A percentile compares a stretch with the other conserved stretches of the same genome.
These are phyloP conservation scores for Setaria italica DNA, from an alignment of 202 grass and related monocot genomes.

Conservation along the genomic window DNA sequence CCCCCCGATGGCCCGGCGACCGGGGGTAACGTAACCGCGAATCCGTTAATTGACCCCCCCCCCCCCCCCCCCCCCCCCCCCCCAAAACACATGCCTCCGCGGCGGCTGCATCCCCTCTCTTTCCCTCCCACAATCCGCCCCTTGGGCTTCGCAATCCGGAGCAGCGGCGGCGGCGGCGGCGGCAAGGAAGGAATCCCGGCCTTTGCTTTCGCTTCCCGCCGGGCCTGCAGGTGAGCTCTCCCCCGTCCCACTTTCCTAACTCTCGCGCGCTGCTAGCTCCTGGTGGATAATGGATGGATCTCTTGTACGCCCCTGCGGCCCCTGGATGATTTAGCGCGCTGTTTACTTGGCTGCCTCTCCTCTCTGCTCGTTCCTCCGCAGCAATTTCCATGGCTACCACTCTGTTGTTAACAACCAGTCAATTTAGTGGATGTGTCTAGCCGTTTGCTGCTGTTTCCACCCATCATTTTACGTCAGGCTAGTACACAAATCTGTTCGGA, in stretches of 20 bases:
- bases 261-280: background rate
- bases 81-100: background rate
- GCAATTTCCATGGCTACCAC: background rate
- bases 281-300: background rate
- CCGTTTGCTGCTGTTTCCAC: constrained; percentile 16
- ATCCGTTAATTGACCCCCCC: background rate
- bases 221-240: constrained; percentile 39
- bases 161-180: constrained; percentile 1
- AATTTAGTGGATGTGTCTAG: background rate
- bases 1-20: no score
- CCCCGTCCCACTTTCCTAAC: background rate
- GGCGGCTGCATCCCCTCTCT: background rate
- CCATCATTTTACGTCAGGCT: background rate
- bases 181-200: constrained; percentile 28
- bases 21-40: background rate
- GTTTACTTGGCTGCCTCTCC: background rate
- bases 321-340: background rate
- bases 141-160: background rate
- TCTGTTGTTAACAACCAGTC: background rate
- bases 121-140: background rate
- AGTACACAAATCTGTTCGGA: background rate
- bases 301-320: background rate
- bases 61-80: no score
- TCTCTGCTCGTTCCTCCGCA: background rate
- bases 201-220: constrained; percentile 27